A percentile compares a stretch with the other conserved stretches of the same genome.
These are phyloP conservation scores for Mortierella sp. DNA, from an alignment of 371 early-diverging fungal species.

Conservation along the genomic window DNA sequence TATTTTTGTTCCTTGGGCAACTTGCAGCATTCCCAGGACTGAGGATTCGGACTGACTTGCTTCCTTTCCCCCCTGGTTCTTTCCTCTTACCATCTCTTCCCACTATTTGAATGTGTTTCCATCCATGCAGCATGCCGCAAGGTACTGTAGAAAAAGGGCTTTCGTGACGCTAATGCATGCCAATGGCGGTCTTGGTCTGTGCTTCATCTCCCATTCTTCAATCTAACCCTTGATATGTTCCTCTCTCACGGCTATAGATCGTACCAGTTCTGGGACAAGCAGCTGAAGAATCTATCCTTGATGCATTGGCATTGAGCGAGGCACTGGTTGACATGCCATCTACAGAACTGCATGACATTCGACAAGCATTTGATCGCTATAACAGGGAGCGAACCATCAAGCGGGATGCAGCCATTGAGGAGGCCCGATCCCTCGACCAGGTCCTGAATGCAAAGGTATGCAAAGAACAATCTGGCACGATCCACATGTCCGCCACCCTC, in stretches of 20 bases:
- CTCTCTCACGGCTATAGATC: constrained; percentile 3
- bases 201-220: not conserved
- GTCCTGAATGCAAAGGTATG: constrained; percentile 26
- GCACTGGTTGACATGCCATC: constrained; percentile 22
- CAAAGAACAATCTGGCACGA: not conserved
- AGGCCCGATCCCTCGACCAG: constrained; percentile 23
- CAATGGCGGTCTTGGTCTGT: not conserved
- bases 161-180: not conserved
- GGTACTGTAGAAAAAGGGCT: constrained; percentile 9
- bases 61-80: not conserved
- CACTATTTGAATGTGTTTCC: not conserved
- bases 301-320: constrained; percentile 33
- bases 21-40: too few relatives aligned
- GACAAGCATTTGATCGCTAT: constrained; percentile 19
- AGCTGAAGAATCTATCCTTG: constrained; percentile 35
- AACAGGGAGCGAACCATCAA: constrained; percentile 18
- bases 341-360: constrained; percentile 16
- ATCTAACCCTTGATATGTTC: not conserved
- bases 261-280: constrained; percentile 35
- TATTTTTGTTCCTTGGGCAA: constrained; percentile 1
- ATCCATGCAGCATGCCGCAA: constrained; percentile 19
- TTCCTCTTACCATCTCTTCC: not conserved
- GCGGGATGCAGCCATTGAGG: constrained; percentile 20
- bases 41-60: not conserved
- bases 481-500: not conserved